phyloP scores from a whole-genome alignment of 2,329 filamentous ascomycete genomes.

The Saccharata proteae region DNA sequence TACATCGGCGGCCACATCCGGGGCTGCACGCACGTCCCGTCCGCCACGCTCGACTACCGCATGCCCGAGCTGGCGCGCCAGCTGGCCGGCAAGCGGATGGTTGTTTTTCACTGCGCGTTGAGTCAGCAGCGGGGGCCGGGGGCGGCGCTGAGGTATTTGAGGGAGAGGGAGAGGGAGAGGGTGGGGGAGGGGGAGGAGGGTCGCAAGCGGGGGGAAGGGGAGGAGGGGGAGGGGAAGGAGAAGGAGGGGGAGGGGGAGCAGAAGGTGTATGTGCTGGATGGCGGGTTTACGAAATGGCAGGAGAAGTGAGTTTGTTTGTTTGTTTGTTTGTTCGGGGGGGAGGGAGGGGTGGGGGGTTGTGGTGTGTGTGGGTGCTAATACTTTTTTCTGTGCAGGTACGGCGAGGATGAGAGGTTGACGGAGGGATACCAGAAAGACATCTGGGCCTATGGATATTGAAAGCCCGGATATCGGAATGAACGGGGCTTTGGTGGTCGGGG shows the following conservation, averaged over 20 bases:
- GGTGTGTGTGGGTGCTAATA: constrained; percentile 3
- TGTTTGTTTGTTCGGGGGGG: not conserved
- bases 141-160: constrained; percentile 68
- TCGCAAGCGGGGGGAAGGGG: constrained; percentile 13
- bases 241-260: constrained; percentile 36
- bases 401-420: constrained; percentile 66
- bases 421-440: constrained; percentile 76
- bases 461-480: too few relatives aligned
- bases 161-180: constrained; percentile 52
- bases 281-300: constrained; percentile 84
- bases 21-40: constrained; percentile 64
- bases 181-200: constrained; percentile 14
- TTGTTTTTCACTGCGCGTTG: constrained; percentile 90
- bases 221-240: constrained; percentile 11
- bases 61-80: constrained; percentile 74
- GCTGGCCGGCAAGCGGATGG: constrained; percentile 63
- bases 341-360: not conserved
- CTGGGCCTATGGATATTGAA: constrained; percentile 48
- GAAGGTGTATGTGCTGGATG: constrained; percentile 68
- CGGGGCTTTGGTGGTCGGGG: too few relatives aligned
- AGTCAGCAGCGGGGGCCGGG: constrained; percentile 83
- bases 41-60: constrained; percentile 56
- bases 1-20: constrained; percentile 84
- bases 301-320: constrained; percentile 41
- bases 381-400: constrained; percentile 37